These are phyloP conservation scores for Cerioporus squamosus DNA, from an alignment of 1,284 basidiomycete species.

Conservation along the genomic window DNA sequence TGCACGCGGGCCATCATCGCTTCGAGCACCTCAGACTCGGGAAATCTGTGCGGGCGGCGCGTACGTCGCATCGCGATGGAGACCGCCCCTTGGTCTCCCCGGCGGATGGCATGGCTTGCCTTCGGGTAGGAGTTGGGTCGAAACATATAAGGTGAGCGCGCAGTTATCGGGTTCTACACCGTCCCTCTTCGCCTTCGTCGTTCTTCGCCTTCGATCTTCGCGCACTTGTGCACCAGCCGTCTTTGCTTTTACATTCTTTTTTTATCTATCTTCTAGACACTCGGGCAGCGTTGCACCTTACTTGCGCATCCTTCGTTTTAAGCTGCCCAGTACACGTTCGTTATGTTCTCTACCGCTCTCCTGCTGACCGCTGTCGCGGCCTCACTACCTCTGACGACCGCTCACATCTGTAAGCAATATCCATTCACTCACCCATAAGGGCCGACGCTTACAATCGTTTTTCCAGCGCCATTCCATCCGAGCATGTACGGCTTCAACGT, in stretches of 20 bases:
- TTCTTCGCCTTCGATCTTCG: background rate
- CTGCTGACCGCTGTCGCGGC: constrained; percentile 26
- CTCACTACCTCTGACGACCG: constrained; percentile 29
- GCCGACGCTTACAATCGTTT: background rate
- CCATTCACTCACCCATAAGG: background rate
- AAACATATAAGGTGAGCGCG: background rate
- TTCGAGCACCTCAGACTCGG: too few species aligned
- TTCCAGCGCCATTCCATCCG: constrained; percentile 38
- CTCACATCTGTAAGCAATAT: constrained; percentile 24
- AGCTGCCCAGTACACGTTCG: background rate
- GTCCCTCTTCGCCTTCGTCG: background rate
- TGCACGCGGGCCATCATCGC: too few species aligned
- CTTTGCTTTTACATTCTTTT: background rate
- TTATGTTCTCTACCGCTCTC: constrained; percentile 11
- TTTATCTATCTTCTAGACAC: background rate
- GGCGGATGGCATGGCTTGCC: background rate
- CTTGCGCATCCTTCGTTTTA: background rate
- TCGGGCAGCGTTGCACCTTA: background rate
- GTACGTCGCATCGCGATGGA: background rate
- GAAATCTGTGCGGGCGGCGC: background rate
- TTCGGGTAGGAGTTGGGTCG: background rate
- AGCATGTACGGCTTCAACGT: constrained; percentile 62
- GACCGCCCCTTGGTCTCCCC: background rate
- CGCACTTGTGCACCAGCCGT: background rate
- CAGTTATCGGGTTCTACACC: background rate